Percentiles rank a stretch among this genome's conserved stretches.
Evolutionary conservation across 257 asterid species (phyloP).

Genomic region (Plantago elongata): DNA sequence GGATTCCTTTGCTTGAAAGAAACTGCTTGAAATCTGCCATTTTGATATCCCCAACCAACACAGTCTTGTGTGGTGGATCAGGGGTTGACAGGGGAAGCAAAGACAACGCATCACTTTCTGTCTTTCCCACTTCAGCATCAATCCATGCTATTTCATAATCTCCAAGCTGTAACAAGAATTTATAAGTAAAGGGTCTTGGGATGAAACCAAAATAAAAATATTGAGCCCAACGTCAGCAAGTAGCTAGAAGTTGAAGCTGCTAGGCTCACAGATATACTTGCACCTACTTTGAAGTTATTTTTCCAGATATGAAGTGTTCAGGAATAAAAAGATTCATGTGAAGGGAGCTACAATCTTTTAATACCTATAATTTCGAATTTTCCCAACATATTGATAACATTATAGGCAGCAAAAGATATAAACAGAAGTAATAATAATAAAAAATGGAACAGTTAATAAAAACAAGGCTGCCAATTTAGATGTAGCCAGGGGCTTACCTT

Average conservation of each 20-base stretch:
- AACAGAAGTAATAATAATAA: neutral
- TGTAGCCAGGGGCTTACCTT: conserved; percentile 45
- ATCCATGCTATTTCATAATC: conserved; percentile 96
- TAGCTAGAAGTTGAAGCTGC: too few species aligned
- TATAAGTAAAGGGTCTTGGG: conserved; percentile 6
- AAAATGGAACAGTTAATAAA: neutral
- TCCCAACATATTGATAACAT: too few species aligned
- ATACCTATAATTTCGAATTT: too few species aligned
- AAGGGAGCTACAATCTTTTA: too few species aligned
- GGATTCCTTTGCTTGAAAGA: conserved; percentile 88
- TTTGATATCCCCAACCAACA: conserved; percentile 90
- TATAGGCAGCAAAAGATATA: too few species aligned
- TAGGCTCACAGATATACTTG: too few species aligned
- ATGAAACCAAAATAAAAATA: neutral
- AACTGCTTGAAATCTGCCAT: conserved; percentile 98
- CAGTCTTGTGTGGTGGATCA: conserved; percentile 83
- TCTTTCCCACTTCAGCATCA: conserved; percentile 89
- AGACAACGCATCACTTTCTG: conserved; percentile 62
- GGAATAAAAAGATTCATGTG: too few species aligned
- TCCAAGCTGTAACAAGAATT: conserved; percentile 60
- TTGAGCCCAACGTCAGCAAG: too few species aligned
- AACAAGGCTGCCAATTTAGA: too few species aligned
- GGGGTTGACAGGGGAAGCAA: conserved; percentile 70
- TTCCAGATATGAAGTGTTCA: too few species aligned
- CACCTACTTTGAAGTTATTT: too few species aligned